phyloP scores from a whole-genome alignment of 75 land plant species.

The Sequoia sempervirens region DNA sequence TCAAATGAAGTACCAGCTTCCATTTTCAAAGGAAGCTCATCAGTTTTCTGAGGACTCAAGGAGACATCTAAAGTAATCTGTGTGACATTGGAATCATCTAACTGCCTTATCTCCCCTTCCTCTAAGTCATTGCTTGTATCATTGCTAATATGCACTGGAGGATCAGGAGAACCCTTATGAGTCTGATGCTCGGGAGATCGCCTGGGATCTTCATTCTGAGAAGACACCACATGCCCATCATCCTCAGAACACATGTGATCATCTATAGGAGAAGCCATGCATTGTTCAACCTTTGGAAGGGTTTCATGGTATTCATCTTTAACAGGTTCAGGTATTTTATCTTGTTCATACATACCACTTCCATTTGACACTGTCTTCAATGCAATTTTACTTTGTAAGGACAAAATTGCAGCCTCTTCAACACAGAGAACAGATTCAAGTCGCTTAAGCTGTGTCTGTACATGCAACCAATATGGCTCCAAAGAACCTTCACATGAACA shows the following conservation, averaged over 20 bases:
- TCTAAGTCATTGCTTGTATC: slow-evolving; percentile 2
- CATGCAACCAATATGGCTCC: slow-evolving; percentile 63
- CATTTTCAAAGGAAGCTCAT: background rate
- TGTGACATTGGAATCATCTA: background rate
- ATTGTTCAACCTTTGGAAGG: background rate
- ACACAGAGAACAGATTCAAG: slow-evolving; percentile 40
- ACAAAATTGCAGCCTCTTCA: slow-evolving; percentile 21
- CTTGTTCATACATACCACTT: background rate
- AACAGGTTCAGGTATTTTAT: background rate
- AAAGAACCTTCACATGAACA: slow-evolving; percentile 41
- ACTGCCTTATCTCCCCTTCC: slow-evolving; percentile 7
- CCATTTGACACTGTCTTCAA: background rate
- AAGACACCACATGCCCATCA: background rate
- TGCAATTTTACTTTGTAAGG: background rate
- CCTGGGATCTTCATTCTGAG: background rate
- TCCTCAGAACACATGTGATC: background rate
- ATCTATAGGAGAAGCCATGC: background rate
- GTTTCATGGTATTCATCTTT: background rate
- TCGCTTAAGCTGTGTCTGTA: slow-evolving; percentile 42
- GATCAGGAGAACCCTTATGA: background rate
- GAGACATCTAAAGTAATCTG: background rate
- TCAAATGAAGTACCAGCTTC: background rate
- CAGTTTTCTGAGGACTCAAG: background rate
- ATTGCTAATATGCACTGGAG: background rate
- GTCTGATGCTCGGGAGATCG: background rate